Base-by-base conservation (phyloP, 768 basidiomycete species). In the Albatrellus ellisii region DNA sequence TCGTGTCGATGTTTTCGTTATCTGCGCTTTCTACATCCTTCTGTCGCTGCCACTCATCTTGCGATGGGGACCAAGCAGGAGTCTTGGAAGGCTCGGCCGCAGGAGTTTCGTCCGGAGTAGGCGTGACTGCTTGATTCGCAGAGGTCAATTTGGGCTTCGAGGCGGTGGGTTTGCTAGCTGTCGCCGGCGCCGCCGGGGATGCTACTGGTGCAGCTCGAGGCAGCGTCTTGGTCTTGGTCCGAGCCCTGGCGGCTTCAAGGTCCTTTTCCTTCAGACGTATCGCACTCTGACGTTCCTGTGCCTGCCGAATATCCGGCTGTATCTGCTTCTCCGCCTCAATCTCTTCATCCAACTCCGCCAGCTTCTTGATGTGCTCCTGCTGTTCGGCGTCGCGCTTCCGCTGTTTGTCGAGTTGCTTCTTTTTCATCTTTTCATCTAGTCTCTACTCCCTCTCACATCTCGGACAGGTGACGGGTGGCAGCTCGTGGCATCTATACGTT, bases 1-100 rank as follows among this genome's bases (percentile, higher is more conserved):
- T 68, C 2, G 64, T 60, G 47, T 83, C 80, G 18, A 84, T 70
- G n/a, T 69, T 59, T 4, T 55, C 52, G 43, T 76, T 77, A 17
- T 51, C 56, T 1, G 57, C 70, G 3, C 78, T 77, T 17, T 75
- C 68, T 0, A 72, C 42, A 3, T 55, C 55, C 55, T 83, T 83
- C 54, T 73, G 71, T 8, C 69, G 58, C 43, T 70, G 56, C 80
- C 81, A 83, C 39, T 72, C 68, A 0, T 54, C 46, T 26, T 53
- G 47, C 1, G 57, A 32, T 8, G 39, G 12, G 6, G 56, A 55
- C 24, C 31, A 27, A 6, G 28, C 28, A 7, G 18, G 10, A 18
- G 29, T 3, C 12, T 29, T n/a, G n/a, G n/a, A n/a, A n/a, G n/a
- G n/a, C n/a, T n/a, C n/a, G n/a, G n/a, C n/a, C n/a, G n/a, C n/a